These are phyloP conservation scores for Trichoderma simmonsii DNA, from an alignment of 2,329 filamentous ascomycete genomes.

Conservation along the genomic window DNA sequence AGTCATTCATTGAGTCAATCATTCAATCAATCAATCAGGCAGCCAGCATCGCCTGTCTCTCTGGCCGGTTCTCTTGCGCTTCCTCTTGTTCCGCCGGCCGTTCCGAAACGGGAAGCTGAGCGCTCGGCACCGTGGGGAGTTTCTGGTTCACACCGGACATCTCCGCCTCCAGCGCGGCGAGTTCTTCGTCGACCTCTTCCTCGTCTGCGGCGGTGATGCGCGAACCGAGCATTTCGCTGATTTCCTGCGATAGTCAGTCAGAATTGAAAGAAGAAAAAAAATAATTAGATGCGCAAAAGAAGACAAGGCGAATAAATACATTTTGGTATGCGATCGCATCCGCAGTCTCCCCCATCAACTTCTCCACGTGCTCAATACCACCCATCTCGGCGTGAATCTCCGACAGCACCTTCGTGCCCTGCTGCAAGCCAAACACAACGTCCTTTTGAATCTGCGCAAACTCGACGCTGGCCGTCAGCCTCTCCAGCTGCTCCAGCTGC, in stretches of 20 bases:
- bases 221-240: constrained; percentile 85
- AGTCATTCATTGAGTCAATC: neutral
- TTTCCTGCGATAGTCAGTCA: constrained; percentile 58
- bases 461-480: constrained; percentile 83
- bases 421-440: constrained; percentile 85
- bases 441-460: constrained; percentile 97
- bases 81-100: constrained; percentile 21
- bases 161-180: constrained; percentile 69
- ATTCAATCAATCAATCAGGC: constrained; percentile 22
- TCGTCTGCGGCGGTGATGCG: constrained; percentile 93
- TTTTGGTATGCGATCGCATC: constrained; percentile 90
- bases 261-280: neutral
- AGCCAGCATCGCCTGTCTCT: constrained; percentile 42
- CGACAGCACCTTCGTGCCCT: constrained; percentile 83
- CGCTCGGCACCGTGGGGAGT: constrained; percentile 34
- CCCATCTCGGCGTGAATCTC: constrained; percentile 97
- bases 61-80: constrained; percentile 26
- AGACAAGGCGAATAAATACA: constrained; percentile 41
- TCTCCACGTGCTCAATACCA: constrained; percentile 88
- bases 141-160: constrained; percentile 26
- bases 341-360: constrained; percentile 87
- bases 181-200: constrained; percentile 94
- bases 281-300: neutral
- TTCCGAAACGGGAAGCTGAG: constrained; percentile 32
- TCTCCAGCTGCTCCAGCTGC: constrained; percentile 90